A percentile compares a stretch with the other conserved stretches of the same genome.
Evolutionary conservation across 768 basidiomycete genomes (phyloP).

Genomic region (Jaapia argillacea): DNA sequence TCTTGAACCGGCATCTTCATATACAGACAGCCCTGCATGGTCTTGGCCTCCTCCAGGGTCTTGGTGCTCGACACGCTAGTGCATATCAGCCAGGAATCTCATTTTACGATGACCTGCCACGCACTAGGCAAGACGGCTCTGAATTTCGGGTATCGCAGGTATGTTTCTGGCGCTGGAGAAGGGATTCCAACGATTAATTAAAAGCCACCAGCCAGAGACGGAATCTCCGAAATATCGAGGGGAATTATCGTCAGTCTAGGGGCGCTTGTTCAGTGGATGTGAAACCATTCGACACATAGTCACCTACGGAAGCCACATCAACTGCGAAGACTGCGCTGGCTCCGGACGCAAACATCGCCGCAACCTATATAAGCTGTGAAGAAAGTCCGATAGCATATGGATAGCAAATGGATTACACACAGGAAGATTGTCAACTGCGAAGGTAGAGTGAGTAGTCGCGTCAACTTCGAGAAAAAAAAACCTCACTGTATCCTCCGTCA

Average conservation of each 20-base stretch:
- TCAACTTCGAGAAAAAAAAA: background rate
- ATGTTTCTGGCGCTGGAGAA: slow-evolving; percentile 70
- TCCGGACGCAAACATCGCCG: slow-evolving; percentile 88
- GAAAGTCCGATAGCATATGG: background rate
- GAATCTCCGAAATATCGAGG: slow-evolving; percentile 93
- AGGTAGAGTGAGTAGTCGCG: background rate
- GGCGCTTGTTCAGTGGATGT: background rate
- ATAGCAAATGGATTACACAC: slow-evolving; percentile 43
- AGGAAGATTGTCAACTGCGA: slow-evolving; percentile 78
- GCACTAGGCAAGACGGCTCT: slow-evolving; percentile 90
- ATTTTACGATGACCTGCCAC: slow-evolving; percentile 21
- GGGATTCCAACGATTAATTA: slow-evolving; percentile 89
- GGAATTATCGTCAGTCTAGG: slow-evolving; percentile 85
- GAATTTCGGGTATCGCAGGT: slow-evolving; percentile 89
- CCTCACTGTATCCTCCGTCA: slow-evolving; percentile 79
- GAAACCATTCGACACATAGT: background rate
- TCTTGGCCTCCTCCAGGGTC: slow-evolving; percentile 93
- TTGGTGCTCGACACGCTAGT: slow-evolving; percentile 88
- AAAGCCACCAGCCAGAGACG: slow-evolving; percentile 92
- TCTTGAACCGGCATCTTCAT: slow-evolving; percentile 93
- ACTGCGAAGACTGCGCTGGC: slow-evolving; percentile 85
- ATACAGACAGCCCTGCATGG: slow-evolving; percentile 80
- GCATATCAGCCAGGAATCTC: slow-evolving; percentile 6
- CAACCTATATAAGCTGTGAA: slow-evolving; percentile 39
- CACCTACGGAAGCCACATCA: slow-evolving; percentile 81